Conservation (phyloP, 768 basidiomycete species). For the Mycena chlorophos region DNA sequence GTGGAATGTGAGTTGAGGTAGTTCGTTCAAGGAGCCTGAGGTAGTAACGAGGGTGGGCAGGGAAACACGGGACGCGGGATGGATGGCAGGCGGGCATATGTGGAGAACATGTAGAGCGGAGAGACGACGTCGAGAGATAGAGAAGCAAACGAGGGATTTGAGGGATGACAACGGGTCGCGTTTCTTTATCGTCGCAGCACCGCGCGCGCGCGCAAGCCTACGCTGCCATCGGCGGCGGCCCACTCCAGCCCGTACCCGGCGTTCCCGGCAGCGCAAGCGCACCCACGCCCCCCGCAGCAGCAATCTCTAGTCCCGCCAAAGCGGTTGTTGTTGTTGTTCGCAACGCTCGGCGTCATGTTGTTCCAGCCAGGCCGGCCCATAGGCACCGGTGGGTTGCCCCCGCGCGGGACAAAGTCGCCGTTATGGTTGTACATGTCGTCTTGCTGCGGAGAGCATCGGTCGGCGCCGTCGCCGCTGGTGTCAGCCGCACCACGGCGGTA, state of each 20-base stretch:
- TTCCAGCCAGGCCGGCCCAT: conserved; percentile 43
- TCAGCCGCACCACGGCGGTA: conserved; percentile 50
- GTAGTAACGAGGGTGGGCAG: too few relatives aligned
- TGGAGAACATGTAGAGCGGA: not conserved
- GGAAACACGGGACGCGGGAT: too few relatives aligned
- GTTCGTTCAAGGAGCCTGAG: too few relatives aligned
- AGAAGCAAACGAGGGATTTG: not conserved
- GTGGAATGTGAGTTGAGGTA: too few relatives aligned
- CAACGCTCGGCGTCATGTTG: conserved; percentile 53
- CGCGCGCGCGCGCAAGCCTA: not conserved
- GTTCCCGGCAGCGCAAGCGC: conserved; percentile 32
- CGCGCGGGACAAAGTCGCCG: conserved; percentile 45
- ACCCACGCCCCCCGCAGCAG: conserved; percentile 11
- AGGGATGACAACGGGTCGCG: not conserved
- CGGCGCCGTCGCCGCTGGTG: too few relatives aligned
- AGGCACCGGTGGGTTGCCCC: conserved; percentile 35
- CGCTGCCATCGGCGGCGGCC: conserved; percentile 26
- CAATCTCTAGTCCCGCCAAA: conserved; percentile 45
- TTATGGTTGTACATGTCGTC: conserved; percentile 43
- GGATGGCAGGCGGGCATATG: too few relatives aligned
- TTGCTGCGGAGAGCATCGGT: conserved; percentile 51
- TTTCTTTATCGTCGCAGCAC: not conserved
- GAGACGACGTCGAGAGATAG: not conserved
- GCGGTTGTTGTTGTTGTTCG: conserved; percentile 47
- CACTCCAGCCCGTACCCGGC: conserved; percentile 23